These are phyloP conservation scores for Lizanozyma gosingica DNA, from an alignment of 1,139 yeast genomes.

Conservation along the genomic window DNA sequence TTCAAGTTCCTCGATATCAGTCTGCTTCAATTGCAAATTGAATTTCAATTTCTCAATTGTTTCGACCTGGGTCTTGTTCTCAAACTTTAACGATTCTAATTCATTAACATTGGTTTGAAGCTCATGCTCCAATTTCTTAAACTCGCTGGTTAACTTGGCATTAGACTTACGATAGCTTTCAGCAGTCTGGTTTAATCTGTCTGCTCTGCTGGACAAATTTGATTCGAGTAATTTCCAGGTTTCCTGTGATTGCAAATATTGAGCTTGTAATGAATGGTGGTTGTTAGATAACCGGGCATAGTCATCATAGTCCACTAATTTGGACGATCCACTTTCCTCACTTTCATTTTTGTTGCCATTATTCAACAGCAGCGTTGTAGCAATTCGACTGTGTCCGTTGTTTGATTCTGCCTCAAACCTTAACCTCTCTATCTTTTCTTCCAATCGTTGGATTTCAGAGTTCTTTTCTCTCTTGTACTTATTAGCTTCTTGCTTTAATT, in stretches of 20 bases:
- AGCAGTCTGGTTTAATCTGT: constrained; percentile 12
- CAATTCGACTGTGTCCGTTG: constrained; percentile 14
- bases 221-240: constrained; percentile 61
- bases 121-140: constrained; percentile 16
- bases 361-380: constrained; percentile 3
- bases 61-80: constrained; percentile 7
- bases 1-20: constrained; percentile 17
- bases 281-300: constrained; percentile 31
- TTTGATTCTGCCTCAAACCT: constrained; percentile 20
- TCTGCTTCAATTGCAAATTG: constrained; percentile 16
- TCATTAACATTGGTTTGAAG: constrained; percentile 17
- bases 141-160: constrained; percentile 24
- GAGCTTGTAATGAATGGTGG: constrained; percentile 52
- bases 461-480: constrained; percentile 28
- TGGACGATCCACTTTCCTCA: constrained; percentile 9
- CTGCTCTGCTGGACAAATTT: constrained; percentile 32
- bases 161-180: constrained; percentile 17
- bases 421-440: constrained; percentile 37
- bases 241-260: constrained; percentile 56
- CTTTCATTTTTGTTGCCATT: constrained; percentile 6
- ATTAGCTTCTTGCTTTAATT: constrained; percentile 19
- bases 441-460: constrained; percentile 41
- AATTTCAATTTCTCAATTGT: constrained; percentile 15
- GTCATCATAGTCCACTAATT: constrained; percentile 20
- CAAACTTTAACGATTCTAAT: constrained; percentile 12